Base-by-base conservation (phyloP, 73 alveolate genomes). In the Loxodes magnus region DNA sequence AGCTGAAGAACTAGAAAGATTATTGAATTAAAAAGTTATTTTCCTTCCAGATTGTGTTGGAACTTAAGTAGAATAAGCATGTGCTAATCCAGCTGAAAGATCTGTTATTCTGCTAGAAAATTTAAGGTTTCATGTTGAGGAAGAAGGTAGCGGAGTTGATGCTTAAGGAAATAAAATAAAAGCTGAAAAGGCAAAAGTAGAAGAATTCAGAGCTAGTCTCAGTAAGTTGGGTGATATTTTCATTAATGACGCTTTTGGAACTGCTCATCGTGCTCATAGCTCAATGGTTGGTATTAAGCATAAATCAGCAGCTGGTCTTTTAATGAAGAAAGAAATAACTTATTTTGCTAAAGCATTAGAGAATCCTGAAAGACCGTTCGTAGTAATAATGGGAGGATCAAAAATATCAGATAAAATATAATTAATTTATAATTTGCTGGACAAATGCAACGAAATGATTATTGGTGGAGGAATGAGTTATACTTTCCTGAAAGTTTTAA, bases 401-500 rank as follows among this genome's bases (percentile, higher is more conserved):
- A 90, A 90, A 71, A 96, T 69, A 25, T 79, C 83, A 15, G 96
- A 85, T 66, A 90, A 90, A 77, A 90, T 90, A 64, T 77, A 77
- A 56, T 76, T 90, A 36, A 90, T 90, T 39, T 68, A 51, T 59
- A 80, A 79, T 57, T 35, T 90, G 75, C 60, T 84, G 12, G 93
- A 84, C 35, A 39, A 63, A 56, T 93, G 52, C 25, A 95, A 91
- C 62, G 95, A 79, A 61, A 82, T 90, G 96, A 79, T 90, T 51
- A 82, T 90, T 43, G 98, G 98, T 15, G 98, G 98, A 35, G 98
- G 98, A 53, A 90, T 90, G 98, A 96, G 96, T 35, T 90, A 79
- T 91, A 90, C 98, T 28, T 90, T 90, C 84, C 48, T 76, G 65
- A 90, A 90, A 76, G 80, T 43, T 24, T 17, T 25, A 51, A 56